phyloP scores from a whole-genome alignment of 1,139 yeast genomes.

The Geotrichum macrosporum region DNA sequence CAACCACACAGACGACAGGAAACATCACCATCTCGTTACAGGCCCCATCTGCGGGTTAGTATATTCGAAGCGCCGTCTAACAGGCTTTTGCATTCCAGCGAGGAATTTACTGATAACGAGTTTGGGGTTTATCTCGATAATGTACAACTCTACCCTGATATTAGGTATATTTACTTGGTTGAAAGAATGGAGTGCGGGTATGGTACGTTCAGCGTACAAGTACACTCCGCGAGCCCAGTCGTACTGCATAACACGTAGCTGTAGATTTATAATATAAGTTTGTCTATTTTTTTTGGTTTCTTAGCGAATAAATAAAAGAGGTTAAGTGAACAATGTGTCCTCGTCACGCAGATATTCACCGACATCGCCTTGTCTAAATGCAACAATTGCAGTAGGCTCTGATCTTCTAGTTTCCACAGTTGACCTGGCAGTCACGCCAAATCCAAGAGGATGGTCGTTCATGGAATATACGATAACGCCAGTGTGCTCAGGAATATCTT shows the following conservation, averaged over 20 bases:
- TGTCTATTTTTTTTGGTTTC: not conserved
- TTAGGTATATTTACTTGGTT: conserved; percentile 25
- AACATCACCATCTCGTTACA: conserved; percentile 22
- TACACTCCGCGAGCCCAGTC: conserved; percentile 27
- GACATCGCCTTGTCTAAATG: conserved; percentile 95
- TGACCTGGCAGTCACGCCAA: conserved; percentile 90
- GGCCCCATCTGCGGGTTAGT: conserved; percentile 34
- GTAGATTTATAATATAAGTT: not conserved
- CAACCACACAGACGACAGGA: too few species aligned
- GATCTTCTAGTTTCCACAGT: conserved; percentile 83
- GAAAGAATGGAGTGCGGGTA: conserved; percentile 36
- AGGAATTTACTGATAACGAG: conserved; percentile 43
- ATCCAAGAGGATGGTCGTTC: conserved; percentile 91
- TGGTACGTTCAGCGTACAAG: conserved; percentile 26
- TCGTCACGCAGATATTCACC: conserved; percentile 98
- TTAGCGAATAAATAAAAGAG: conserved; percentile 4
- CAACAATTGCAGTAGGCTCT: conserved; percentile 92
- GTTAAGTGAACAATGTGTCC: conserved; percentile 82
- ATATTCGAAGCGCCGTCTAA: conserved; percentile 31
- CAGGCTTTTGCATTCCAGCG: conserved; percentile 36
- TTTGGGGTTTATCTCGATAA: conserved; percentile 47
- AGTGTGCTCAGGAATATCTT: conserved; percentile 96
- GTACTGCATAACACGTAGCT: conserved; percentile 1
- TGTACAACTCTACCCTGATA: conserved; percentile 19
- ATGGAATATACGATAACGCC: conserved; percentile 89